Conservation (phyloP, 202 grass and related monocot species). For the Schoenoplectus tabernaemontani region DNA sequence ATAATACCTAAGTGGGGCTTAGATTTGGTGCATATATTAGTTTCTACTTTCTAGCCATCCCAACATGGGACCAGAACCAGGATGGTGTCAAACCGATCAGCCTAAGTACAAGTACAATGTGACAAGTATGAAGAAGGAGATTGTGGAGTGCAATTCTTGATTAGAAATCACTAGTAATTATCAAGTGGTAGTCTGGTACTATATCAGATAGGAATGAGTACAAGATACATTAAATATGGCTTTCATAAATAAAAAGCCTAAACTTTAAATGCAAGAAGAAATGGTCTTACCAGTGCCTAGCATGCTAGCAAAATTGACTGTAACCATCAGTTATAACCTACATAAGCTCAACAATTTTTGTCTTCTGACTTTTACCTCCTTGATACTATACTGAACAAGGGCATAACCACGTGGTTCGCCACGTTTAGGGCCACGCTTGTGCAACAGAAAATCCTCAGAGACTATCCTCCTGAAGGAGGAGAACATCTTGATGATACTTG, state of each 20-base stretch:
- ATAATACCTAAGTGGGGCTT: not conserved
- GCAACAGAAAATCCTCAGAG: constrained; percentile 74
- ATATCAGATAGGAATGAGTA: not conserved
- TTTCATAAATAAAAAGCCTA: not conserved
- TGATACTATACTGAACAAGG: constrained; percentile 79
- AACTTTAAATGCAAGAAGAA: not conserved
- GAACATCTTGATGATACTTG: constrained; percentile 85
- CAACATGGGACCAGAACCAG: not conserved
- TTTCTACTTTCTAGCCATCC: not conserved
- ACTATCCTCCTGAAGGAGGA: constrained; percentile 68
- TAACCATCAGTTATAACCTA: not conserved
- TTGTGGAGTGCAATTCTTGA: not conserved
- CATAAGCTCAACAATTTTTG: not conserved
- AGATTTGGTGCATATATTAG: not conserved
- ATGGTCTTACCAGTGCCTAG: not conserved
- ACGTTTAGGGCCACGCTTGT: constrained; percentile 64
- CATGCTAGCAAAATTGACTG: not conserved
- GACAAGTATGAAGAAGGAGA: not conserved
- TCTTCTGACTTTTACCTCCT: constrained; percentile 60
- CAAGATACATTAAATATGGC: not conserved
- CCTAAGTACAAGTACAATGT: not conserved
- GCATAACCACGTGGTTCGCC: constrained; percentile 90
- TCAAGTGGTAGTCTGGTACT: too few species aligned
- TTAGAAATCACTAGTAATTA: too few species aligned
- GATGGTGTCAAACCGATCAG: not conserved